Evolutionary conservation across 345 rosid species (phyloP), one percentile per base, ranked within the genome.

Genomic region (Nephelium lappaceum): DNA sequence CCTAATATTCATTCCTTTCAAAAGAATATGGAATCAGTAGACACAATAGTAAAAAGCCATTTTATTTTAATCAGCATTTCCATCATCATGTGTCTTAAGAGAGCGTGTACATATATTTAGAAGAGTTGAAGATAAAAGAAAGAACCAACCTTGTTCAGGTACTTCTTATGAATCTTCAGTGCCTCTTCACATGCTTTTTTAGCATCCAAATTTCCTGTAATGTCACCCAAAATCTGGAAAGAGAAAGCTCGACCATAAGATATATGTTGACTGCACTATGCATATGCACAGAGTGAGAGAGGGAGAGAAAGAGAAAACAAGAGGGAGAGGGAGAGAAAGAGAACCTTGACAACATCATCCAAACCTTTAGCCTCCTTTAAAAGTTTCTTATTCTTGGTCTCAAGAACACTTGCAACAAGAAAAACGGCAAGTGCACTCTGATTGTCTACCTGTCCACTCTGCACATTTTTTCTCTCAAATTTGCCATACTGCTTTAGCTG

Each of bases 341-440:
- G 39, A 67, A 93, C 97, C 94, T 89, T 87, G 74, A 93, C 95
- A 82, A 96, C 89, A 83, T 96, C 99, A 80, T 96, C 98, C 39
- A 93, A 78, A 71, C 97, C 97, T 81, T 89, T 90, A 9, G 98
- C 97, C 84, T 95, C 99, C 79, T 87, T 90, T 63, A 96, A 77
- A 81, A 96, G 92, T 81, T 77, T 83, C 83, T 94, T 94, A 83
- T 93, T 91, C 91, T 91, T 93, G 68, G 88, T 86, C 92, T 96
- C 92, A 6, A 96, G 91, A 86, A 96, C 91, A 73, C 97, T 89
- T 0, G 99, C 99, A 41, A 89, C 97, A 70, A 96, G 94, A 82
- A 90, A 96, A 66, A 96, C 85, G 64, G 97, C 86, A 69, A 94
- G 90, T 39, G 95, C 87, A 77, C 74, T 87, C 25, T 85, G 88